Base-by-base conservation (phyloP, 2,329 filamentous ascomycete species). In the Trichoderma sp. region DNA sequence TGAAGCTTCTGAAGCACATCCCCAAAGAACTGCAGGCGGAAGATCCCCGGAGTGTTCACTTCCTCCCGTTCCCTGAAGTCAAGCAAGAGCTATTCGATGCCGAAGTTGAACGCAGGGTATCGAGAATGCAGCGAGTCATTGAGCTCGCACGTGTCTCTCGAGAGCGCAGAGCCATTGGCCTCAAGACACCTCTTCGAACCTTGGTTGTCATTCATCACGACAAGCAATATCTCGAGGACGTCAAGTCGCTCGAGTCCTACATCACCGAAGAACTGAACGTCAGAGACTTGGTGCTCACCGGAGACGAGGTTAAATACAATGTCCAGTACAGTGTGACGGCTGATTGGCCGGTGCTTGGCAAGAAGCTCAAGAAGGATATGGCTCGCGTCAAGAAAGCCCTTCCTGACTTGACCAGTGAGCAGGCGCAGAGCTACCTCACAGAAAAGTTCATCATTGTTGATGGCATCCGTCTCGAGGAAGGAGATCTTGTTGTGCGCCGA, bases 341-440 rank as follows among this genome's bases (percentile, higher is more conserved):
- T 8, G 95, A 99, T 79, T 97, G 95, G 91, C 93, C 95, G 15
- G 91, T 92, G 2, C 85, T 99, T 17, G 95, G 95, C 71, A 97
- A 97, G 87, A 98, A 98, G 83, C 86, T 98, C 73, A 97, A 97
- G 85, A 97, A 97, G 81, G 94, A 97, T 75, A 92, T 93, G 71
- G 88, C 89, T 71, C 92, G 91, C 77, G 93, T 98, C 73, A 96
- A 96, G 84, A 96, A 94, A 81, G 93, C 92, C 2, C 82, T 99
- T 54, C 94, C 94, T 6, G 84, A 81, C 45, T 83, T 99, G 58
- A 91, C 86, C 22, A 94, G 90, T 72, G 88, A 92, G 12, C 87
- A 97, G 72, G 93, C 97, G 69, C 92, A 94, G 77, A 82, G 83
- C 45, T 99, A 93, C 77, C 83, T 95, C 48, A 81, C 86, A 50